Evolutionary conservation across 1,139 yeast genomes (phyloP), one percentile per base, ranked within the genome.

Genomic region (Yamadazyma siamensis): DNA sequence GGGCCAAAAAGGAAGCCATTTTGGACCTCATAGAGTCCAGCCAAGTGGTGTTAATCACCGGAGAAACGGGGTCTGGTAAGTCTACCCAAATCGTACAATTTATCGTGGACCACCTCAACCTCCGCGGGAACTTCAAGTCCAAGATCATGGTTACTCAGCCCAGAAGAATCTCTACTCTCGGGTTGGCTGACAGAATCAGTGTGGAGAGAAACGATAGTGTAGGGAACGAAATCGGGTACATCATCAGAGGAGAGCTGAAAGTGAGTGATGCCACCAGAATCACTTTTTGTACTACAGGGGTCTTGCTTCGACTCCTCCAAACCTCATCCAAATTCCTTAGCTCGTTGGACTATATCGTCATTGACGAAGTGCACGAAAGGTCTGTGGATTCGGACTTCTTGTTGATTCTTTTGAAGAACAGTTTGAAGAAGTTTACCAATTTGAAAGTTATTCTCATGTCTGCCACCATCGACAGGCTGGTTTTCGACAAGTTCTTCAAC

Each of bases 1-100:
- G 95, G 95, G 54, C 62, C 9, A 82, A 81, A 50, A 68, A 64
- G 30, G 59, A 71, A 0, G 65, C 70, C 4, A 67, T 91, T 26
- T 66, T 85, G 2, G 50, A 72, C 0, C 55, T 77, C 3, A 75
- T 91, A 5, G 63, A 69, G 22, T 42, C 63, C 1, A 75, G 83
- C 46, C 77, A 76, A 40, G 83, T 87, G 3, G 77, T 86, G 3
- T 59, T 91, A 23, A 74, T 91, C 21, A 91, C 97, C 1, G 98
- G 97, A 53, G 98, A 91, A 54, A 91, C 98, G 0, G 98, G 98
- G 44, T 87, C 96, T 0, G 96, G 96, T 43, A 88, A 88, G 50
- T 85, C 95, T 0, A 88, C 96, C 0, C 96, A 88, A 52, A 78
- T 87, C 10, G 96, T 87, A 3, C 98, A 91, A 54, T 91, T 87